These are phyloP conservation scores for Saururus chinensis DNA, from an alignment of 164 flowering plant genomes.

Conservation along the genomic window DNA sequence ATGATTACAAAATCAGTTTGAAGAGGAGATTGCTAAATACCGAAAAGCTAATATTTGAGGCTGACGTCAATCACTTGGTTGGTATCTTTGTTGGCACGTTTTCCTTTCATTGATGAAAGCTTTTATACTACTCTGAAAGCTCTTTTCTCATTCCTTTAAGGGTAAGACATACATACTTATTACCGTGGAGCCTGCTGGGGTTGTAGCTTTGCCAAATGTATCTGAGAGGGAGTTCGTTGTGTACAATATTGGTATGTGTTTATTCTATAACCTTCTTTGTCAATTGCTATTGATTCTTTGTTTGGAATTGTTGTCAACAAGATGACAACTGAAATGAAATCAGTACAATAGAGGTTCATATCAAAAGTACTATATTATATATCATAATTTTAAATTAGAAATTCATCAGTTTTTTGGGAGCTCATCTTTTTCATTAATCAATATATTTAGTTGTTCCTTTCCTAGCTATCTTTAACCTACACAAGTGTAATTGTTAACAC, in stretches of 20 bases:
- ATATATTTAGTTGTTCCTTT: too few relatives aligned
- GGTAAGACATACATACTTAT: constrained; percentile 35
- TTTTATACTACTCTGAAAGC: too few relatives aligned
- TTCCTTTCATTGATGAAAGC: not conserved
- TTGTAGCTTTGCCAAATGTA: constrained; percentile 60
- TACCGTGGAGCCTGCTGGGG: constrained; percentile 71
- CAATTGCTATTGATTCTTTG: not conserved
- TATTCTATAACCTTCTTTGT: not conserved
- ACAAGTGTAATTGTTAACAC: too few relatives aligned
- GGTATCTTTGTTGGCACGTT: constrained; percentile 19
- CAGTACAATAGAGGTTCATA: too few relatives aligned
- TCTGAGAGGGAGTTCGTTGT: constrained; percentile 48
- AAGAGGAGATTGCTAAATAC: constrained; percentile 75
- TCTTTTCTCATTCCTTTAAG: not conserved
- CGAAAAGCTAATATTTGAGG: constrained; percentile 74
- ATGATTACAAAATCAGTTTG: constrained; percentile 17
- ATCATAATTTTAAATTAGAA: too few relatives aligned
- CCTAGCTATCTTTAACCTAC: too few relatives aligned
- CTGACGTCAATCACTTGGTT: constrained; percentile 21
- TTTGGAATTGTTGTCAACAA: too few relatives aligned
- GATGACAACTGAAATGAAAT: too few relatives aligned
- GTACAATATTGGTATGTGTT: constrained; percentile 69
- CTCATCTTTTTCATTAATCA: too few relatives aligned
- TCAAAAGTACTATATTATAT: too few relatives aligned
- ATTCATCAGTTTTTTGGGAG: too few relatives aligned